A percentile compares a stretch with the other conserved stretches of the same genome.
These are phyloP conservation scores for Pyrus bretschneideri DNA, from an alignment of 306 rosid genomes.

Conservation along the genomic window DNA sequence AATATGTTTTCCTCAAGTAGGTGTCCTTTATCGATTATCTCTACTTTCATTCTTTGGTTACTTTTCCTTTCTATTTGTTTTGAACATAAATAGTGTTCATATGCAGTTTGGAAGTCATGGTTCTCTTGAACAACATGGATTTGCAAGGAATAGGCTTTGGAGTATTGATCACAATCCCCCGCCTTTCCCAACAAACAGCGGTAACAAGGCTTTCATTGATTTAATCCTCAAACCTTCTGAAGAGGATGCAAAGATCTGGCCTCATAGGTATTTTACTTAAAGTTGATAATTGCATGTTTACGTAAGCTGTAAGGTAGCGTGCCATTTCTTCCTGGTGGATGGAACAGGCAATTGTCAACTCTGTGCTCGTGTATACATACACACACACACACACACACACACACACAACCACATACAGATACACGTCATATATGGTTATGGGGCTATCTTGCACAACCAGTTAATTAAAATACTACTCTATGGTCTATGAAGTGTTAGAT, in stretches of 20 bases:
- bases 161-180: constrained; percentile 66
- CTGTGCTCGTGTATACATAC: neutral
- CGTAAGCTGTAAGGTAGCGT: neutral
- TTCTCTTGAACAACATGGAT: constrained; percentile 67
- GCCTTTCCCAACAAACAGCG: constrained; percentile 39
- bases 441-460: neutral
- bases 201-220: constrained; percentile 48
- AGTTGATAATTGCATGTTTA: neutral
- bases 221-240: constrained; percentile 58
- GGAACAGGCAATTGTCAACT: neutral
- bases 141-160: constrained; percentile 72
- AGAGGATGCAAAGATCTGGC: constrained; percentile 58
- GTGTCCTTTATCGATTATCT: constrained; percentile 15
- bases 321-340: neutral
- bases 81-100: neutral
- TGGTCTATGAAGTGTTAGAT: neutral
- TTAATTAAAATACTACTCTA: neutral
- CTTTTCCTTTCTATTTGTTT: neutral
- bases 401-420: neutral
- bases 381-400: neutral
- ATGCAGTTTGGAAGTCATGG: constrained; percentile 58
- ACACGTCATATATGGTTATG: neutral
- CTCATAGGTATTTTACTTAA: constrained; percentile 46
- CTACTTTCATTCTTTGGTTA: constrained; percentile 1
- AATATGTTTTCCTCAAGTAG: constrained; percentile 73